phyloP scores from a whole-genome alignment of 495 filamentous ascomycete genomes.

The Penicillium canariense region DNA sequence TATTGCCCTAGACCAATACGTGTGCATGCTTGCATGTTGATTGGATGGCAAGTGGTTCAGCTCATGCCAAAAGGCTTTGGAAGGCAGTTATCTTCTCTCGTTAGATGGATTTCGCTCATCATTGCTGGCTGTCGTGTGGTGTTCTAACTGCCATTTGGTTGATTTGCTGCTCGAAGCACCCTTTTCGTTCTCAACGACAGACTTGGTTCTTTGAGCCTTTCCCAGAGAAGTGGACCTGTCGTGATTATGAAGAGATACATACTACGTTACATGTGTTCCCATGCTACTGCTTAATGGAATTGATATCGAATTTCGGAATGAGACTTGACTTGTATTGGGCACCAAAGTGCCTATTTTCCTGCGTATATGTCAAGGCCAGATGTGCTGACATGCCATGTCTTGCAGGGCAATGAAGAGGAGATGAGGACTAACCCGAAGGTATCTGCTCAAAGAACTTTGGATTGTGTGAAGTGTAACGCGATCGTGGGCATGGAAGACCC shows the following conservation, averaged over 20 bases:
- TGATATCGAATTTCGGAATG: neutral
- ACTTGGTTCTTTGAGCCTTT: slow-evolving; percentile 40
- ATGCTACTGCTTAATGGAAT: slow-evolving; percentile 1
- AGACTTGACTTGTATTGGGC: neutral
- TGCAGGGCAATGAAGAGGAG: slow-evolving; percentile 24
- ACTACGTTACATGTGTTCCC: neutral
- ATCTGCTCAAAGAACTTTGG: slow-evolving; percentile 23
- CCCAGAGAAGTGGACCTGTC: slow-evolving; percentile 53
- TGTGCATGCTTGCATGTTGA: slow-evolving; percentile 17
- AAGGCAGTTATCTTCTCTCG: slow-evolving; percentile 36
- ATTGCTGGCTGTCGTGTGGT: slow-evolving; percentile 33
- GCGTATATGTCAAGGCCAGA: neutral
- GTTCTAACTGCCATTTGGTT: slow-evolving; percentile 10
- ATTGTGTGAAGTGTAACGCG: slow-evolving; percentile 41
- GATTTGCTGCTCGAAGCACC: slow-evolving; percentile 16
- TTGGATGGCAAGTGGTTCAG: slow-evolving; percentile 26
- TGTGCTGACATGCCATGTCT: slow-evolving; percentile 14
- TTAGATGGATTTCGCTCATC: slow-evolving; percentile 51
- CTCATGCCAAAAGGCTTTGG: slow-evolving; percentile 11
- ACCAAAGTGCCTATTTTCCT: neutral
- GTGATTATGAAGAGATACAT: slow-evolving; percentile 58
- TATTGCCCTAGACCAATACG: slow-evolving; percentile 70
- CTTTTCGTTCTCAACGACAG: slow-evolving; percentile 31
- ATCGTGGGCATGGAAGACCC: slow-evolving; percentile 46
- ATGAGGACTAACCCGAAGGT: neutral